A percentile compares a stretch with the other conserved stretches of the same genome.
phyloP scores from a whole-genome alignment of 331 rosid genomes.

The Erythrophleum ivorense region DNA sequence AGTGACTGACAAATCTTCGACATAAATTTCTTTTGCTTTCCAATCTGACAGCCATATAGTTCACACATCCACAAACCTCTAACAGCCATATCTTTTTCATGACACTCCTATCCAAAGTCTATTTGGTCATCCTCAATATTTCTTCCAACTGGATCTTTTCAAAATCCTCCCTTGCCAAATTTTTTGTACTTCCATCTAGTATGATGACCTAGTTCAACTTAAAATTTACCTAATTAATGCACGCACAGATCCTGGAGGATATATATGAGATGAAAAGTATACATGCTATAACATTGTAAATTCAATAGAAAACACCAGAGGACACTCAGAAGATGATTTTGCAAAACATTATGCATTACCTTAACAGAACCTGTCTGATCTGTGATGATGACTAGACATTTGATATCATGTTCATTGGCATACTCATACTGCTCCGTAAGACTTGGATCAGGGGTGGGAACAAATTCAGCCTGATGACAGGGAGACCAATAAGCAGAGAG shows the following conservation, averaged over 20 bases:
- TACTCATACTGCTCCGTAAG: conserved; percentile 96
- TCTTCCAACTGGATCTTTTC: neutral
- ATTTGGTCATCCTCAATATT: neutral
- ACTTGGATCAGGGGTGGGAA: conserved; percentile 88
- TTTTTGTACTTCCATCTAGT: conserved; percentile 18
- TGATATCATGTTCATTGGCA: conserved; percentile 90
- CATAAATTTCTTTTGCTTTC: conserved; percentile 9
- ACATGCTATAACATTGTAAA: conserved; percentile 17
- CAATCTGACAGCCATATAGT: neutral
- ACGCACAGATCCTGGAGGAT: conserved; percentile 13
- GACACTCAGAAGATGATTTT: conserved; percentile 26
- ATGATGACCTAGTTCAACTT: conserved; percentile 22
- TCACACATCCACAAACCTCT: conserved; percentile 7
- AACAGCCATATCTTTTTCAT: conserved; percentile 1
- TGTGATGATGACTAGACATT: conserved; percentile 85
- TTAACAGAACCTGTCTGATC: conserved; percentile 72
- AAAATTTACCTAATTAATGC: conserved; percentile 12
- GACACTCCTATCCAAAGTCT: neutral
- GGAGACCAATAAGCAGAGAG: conserved; percentile 44
- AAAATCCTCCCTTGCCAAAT: neutral
- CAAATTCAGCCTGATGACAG: conserved; percentile 80
- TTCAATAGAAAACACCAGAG: conserved; percentile 15
- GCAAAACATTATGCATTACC: conserved; percentile 56
- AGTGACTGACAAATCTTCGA: conserved; percentile 3
- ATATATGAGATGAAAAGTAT: neutral